These are phyloP conservation scores for Termitomyces sp. DNA, from an alignment of 768 basidiomycete genomes.

Conservation along the genomic window DNA sequence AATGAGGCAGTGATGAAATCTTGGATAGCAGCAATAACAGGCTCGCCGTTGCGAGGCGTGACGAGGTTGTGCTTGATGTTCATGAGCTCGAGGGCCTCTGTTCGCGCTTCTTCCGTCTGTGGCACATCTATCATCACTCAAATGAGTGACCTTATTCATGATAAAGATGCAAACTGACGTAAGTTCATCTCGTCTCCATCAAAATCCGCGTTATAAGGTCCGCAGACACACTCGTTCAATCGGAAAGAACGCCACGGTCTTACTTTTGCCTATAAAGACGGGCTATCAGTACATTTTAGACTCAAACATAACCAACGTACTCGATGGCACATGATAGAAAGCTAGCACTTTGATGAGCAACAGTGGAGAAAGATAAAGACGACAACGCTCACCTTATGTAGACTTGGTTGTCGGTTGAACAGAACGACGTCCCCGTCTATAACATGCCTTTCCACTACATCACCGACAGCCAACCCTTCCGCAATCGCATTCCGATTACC, in stretches of 20 bases:
- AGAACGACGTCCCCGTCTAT: conserved; percentile 94
- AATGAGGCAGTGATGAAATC: conserved; percentile 99
- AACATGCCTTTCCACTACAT: conserved; percentile 92
- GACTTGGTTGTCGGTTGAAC: conserved; percentile 97
- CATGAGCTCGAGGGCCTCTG: conserved; percentile 97
- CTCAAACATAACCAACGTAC: conserved; percentile 34
- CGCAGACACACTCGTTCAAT: conserved; percentile 98
- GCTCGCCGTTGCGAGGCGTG: conserved; percentile 96
- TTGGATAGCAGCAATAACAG: conserved; percentile 98
- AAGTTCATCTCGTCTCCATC: conserved; percentile 99
- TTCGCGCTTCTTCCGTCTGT: conserved; percentile 96
- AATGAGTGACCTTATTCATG: conserved; percentile 4
- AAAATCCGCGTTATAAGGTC: conserved; percentile 98
- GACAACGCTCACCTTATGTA: conserved; percentile 69
- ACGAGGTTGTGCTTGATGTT: conserved; percentile 95
- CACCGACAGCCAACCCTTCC: conserved; percentile 78
- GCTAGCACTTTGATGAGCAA: conserved; percentile 32
- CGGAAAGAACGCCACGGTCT: conserved; percentile 97
- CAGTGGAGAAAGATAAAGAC: background rate
- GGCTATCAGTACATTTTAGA: background rate
- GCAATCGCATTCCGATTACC: conserved; percentile 79
- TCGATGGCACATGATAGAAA: conserved; percentile 98
- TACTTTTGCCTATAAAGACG: conserved; percentile 61
- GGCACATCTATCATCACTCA: conserved; percentile 69
- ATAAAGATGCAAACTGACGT: conserved; percentile 47